Evolutionary conservation across 2,329 filamentous ascomycete species (phyloP), one percentile per base, ranked within the genome.

Genomic region (Lasiodiplodia citricola): DNA sequence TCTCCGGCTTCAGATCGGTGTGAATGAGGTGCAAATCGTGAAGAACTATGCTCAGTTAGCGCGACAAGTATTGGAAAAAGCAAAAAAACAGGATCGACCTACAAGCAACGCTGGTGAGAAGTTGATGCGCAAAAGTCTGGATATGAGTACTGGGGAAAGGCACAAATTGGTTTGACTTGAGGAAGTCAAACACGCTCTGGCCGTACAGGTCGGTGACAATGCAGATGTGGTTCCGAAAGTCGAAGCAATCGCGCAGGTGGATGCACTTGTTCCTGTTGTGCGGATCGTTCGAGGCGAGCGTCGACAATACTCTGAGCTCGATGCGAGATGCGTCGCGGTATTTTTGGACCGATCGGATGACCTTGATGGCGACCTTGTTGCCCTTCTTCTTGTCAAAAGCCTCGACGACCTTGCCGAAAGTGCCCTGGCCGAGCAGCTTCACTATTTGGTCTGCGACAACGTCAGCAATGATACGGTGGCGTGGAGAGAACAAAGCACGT

Each of bases 131-230:
- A 84, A 99, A 98, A 78, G 89, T 95, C 80, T 98, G 96, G 69
- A 99, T 99, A 80, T 99, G 96, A 73, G 94, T 97, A 84, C 96
- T 98, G 14, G 96, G 96, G 76, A 99, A 99, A 0, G 96, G 96
- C 21, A 97, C 94, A 77, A 99, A 99, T 72, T 89, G 88, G 77
- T 98, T 98, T 76, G 91, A 90, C 83, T 99, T 99, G 58, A 99
- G 86, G 74, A 99, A 99, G 81, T 99, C 96, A 78, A 99, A 99
- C 65, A 99, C 95, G 75, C 95, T 98, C 77, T 97, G 95, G 58
- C 95, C 95, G 38, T 98, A 87, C 18, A 91, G 81, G 77, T 91
- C 89, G 16, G 89, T 91, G 74, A 91, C 89, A 70, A 91, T 91
- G 85, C 96, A 99, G 73, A 99, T 98, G 78, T 99, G 96, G 68